phyloP scores from a whole-genome alignment of 768 basidiomycete genomes.

The Leccinum boreale region DNA sequence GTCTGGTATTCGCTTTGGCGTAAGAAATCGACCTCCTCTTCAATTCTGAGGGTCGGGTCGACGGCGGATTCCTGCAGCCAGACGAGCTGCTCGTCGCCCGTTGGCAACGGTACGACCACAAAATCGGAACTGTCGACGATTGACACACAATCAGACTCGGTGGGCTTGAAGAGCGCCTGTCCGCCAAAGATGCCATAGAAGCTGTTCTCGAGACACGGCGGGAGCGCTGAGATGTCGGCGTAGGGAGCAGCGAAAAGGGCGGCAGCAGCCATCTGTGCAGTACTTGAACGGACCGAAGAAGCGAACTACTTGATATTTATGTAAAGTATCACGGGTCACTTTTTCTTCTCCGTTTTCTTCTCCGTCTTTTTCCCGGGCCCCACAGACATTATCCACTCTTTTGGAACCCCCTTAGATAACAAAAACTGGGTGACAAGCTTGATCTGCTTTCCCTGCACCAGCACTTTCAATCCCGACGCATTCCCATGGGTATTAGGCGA shows the following conservation, averaged over 20 bases:
- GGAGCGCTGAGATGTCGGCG: constrained; percentile 14
- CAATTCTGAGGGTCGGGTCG: constrained; percentile 43
- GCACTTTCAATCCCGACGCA: constrained; percentile 59
- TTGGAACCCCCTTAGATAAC: constrained; percentile 68
- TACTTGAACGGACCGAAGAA: background rate
- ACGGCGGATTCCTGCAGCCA: constrained; percentile 60
- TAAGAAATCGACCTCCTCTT: constrained; percentile 36
- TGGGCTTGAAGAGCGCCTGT: constrained; percentile 45
- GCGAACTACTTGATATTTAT: background rate
- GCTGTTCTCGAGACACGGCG: constrained; percentile 43
- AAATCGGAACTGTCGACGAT: background rate
- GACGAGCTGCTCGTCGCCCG: constrained; percentile 42
- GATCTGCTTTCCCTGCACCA: constrained; percentile 84
- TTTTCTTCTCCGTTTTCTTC: constrained; percentile 27
- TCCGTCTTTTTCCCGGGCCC: no score
- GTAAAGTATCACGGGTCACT: constrained; percentile 17
- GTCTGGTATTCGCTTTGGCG: constrained; percentile 18
- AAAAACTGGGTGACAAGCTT: constrained; percentile 66
- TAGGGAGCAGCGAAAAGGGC: constrained; percentile 23
- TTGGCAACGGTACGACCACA: constrained; percentile 21
- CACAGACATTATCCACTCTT: constrained; percentile 58
- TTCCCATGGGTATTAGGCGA: constrained; percentile 55
- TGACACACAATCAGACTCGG: constrained; percentile 39
- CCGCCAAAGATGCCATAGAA: constrained; percentile 59
- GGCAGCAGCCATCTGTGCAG: constrained; percentile 6